phyloP scores from a whole-genome alignment of 1,139 yeast genomes.

The Hemisphaericaspora subhashii region DNA sequence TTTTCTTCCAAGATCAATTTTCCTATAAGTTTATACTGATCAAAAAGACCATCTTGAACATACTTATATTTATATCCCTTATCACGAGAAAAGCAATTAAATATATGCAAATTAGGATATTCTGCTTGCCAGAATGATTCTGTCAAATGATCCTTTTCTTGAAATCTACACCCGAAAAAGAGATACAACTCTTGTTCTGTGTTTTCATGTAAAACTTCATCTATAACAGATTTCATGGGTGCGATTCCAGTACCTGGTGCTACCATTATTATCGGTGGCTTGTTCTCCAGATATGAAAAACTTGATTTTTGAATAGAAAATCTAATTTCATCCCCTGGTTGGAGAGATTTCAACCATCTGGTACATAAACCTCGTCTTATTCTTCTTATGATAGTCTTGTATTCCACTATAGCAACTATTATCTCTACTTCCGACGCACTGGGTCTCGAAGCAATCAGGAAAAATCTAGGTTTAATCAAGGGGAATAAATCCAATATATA shows the following conservation, averaged over 20 bases:
- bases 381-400: constrained; percentile 75
- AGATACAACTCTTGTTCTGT: constrained; percentile 38
- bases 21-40: constrained; percentile 46
- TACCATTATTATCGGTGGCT: constrained; percentile 64
- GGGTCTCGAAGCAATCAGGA: constrained; percentile 75
- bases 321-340: constrained; percentile 48
- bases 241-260: constrained; percentile 96
- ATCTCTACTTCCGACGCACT: constrained; percentile 49
- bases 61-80: constrained; percentile 44
- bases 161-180: constrained; percentile 76
- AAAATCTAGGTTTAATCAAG: constrained; percentile 72
- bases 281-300: constrained; percentile 38
- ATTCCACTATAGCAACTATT: constrained; percentile 82
- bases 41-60: constrained; percentile 71
- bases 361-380: constrained; percentile 84
- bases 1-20: constrained; percentile 52
- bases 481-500: constrained; percentile 80
- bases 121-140: constrained; percentile 48
- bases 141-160: constrained; percentile 68
- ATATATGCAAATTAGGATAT: constrained; percentile 37
- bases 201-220: constrained; percentile 21
- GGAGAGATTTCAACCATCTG: constrained; percentile 61
- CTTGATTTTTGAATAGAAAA: constrained; percentile 56
- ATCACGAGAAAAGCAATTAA: constrained; percentile 67
- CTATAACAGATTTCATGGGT: constrained; percentile 73